These are phyloP conservation scores for Cyphellophora attinorum DNA, from an alignment of 2,329 filamentous ascomycete species.

Conservation along the genomic window DNA sequence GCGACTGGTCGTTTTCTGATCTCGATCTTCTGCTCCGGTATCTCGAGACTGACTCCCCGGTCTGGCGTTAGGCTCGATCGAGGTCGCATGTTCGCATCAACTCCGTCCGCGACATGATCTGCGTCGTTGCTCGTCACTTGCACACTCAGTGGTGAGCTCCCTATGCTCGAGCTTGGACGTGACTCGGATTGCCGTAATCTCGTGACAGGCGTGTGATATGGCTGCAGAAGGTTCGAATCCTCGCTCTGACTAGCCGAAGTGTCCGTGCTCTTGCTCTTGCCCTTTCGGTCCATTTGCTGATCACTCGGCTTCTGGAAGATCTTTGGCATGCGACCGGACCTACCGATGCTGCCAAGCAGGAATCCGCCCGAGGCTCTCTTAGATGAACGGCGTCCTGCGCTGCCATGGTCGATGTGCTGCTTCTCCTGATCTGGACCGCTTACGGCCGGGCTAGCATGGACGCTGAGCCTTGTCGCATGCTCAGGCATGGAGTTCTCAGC, in stretches of 20 bases:
- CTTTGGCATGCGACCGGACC: constrained; percentile 22
- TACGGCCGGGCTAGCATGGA: background rate
- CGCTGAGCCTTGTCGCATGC: background rate
- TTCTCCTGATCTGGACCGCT: background rate
- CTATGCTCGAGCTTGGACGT: constrained; percentile 23
- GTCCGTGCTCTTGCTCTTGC: constrained; percentile 17
- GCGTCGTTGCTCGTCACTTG: constrained; percentile 17
- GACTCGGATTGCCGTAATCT: constrained; percentile 25
- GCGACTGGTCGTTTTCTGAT: constrained; percentile 3
- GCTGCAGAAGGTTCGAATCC: constrained; percentile 22
- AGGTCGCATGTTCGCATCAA: constrained; percentile 7
- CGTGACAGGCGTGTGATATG: constrained; percentile 24
- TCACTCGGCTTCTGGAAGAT: constrained; percentile 25
- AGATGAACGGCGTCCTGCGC: background rate
- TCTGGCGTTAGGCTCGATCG: constrained; percentile 7
- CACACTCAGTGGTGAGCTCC: constrained; percentile 22
- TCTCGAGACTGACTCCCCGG: constrained; percentile 5
- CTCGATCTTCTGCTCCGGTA: constrained; percentile 2
- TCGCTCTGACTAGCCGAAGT: constrained; percentile 17
- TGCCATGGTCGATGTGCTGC: no score
- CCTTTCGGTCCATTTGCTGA: constrained; percentile 8
- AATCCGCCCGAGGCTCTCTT: constrained; percentile 29
- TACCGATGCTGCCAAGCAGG: constrained; percentile 34
- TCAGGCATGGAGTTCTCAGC: background rate
- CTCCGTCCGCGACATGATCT: constrained; percentile 4